Percentiles rank a stretch among this genome's conserved stretches.
These are phyloP conservation scores for Fusarium dimerum DNA, from an alignment of 2,329 filamentous ascomycete species.

Conservation along the genomic window DNA sequence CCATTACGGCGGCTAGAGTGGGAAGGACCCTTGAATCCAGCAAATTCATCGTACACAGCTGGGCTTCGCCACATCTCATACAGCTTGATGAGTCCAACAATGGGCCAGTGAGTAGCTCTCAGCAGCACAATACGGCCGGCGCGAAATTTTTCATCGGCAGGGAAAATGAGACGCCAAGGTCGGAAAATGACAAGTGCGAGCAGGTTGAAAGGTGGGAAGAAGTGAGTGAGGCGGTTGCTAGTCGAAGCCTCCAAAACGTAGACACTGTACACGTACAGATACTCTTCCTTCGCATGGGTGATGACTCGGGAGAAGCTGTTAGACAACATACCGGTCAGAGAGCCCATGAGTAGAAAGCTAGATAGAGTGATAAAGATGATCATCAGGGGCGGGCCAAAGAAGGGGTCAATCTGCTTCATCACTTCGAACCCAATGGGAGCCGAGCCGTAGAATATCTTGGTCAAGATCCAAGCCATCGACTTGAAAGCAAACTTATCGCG, in stretches of 20 bases:
- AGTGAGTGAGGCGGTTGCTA: conserved; percentile 68
- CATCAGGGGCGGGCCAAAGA: conserved; percentile 63
- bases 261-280: conserved; percentile 72
- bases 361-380: conserved; percentile 76
- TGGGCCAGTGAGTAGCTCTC: conserved; percentile 64
- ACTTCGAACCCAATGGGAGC: conserved; percentile 73
- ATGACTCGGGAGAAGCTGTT: conserved; percentile 72
- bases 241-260: conserved; percentile 68
- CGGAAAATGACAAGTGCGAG: conserved; percentile 71
- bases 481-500: conserved; percentile 64
- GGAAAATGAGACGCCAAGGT: conserved; percentile 68
- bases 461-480: conserved; percentile 74
- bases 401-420: conserved; percentile 59
- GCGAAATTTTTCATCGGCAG: conserved; percentile 64
- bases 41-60: conserved; percentile 44
- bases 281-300: conserved; percentile 69
- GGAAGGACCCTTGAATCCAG: conserved; percentile 50
- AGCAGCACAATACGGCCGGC: conserved; percentile 61
- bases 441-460: conserved; percentile 80
- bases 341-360: conserved; percentile 77
- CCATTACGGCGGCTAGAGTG: conserved; percentile 27
- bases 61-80: conserved; percentile 59
- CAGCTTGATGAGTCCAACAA: conserved; percentile 67
- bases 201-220: conserved; percentile 73
- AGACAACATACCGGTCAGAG: conserved; percentile 74